These are phyloP conservation scores for Pseudogymnoascus sp. DNA, from an alignment of 2,329 filamentous ascomycete species.

Conservation along the genomic window DNA sequence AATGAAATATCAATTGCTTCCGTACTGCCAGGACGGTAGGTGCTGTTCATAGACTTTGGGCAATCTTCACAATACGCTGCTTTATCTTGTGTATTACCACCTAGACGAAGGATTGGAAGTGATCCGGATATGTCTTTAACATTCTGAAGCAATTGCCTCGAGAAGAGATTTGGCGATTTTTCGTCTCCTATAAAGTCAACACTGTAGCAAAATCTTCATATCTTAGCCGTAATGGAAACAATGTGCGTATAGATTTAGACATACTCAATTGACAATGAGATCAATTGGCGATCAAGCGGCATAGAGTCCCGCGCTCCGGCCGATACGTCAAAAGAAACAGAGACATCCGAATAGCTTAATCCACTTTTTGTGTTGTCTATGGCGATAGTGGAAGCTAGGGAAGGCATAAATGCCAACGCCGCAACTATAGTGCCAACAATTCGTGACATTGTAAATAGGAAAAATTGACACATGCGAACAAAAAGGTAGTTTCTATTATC, in stretches of 20 bases:
- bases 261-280: not conserved
- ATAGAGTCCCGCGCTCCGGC: not conserved
- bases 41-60: not conserved
- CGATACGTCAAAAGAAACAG: not conserved
- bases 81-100: constrained; percentile 6
- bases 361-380: not conserved
- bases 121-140: not conserved
- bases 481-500: not conserved
- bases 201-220: not conserved
- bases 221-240: not conserved
- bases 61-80: not conserved
- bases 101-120: not conserved
- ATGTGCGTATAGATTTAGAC: not conserved
- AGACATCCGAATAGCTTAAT: not conserved
- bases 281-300: not conserved
- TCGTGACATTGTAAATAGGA: not conserved
- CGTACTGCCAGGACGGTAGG: not conserved
- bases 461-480: not conserved
- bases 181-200: not conserved
- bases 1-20: not conserved
- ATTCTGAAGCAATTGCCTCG: not conserved
- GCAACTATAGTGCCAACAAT: not conserved
- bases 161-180: not conserved
- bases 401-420: not conserved
- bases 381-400: not conserved